Conservation (phyloP, 2,329 filamentous ascomycete species). For the Alternaria triticina region DNA sequence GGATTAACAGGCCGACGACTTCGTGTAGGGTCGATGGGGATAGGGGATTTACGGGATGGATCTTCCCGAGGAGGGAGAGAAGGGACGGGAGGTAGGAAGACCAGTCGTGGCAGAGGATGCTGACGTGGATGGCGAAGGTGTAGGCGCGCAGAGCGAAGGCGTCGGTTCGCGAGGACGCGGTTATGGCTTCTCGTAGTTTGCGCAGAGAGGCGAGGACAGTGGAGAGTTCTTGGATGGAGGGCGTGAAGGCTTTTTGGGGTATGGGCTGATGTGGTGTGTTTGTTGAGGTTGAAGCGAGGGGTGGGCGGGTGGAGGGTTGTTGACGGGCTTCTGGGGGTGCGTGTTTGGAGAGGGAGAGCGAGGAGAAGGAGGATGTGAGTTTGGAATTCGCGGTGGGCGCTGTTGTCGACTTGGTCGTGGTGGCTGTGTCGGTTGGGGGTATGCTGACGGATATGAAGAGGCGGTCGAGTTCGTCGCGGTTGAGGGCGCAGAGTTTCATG, state of each 20-base stretch:
- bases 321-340: conserved; percentile 12
- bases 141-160: conserved; percentile 88
- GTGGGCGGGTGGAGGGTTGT: not conserved
- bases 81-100: conserved; percentile 92
- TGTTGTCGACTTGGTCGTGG: conserved; percentile 3
- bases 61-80: conserved; percentile 73
- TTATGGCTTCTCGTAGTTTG: conserved; percentile 88
- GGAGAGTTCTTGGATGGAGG: conserved; percentile 64
- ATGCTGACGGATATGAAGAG: conserved; percentile 72
- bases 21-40: conserved; percentile 77
- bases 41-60: conserved; percentile 73
- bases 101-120: conserved; percentile 79
- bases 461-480: conserved; percentile 74
- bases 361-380: conserved; percentile 20
- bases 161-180: conserved; percentile 77
- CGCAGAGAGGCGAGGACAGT: conserved; percentile 82
- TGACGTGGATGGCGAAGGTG: conserved; percentile 86
- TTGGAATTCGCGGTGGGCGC: conserved; percentile 4
- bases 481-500: conserved; percentile 83
- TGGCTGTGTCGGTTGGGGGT: not conserved
- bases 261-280: conserved; percentile 29
- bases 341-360: conserved; percentile 27
- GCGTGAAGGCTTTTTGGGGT: conserved; percentile 32
- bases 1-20: conserved; percentile 78
- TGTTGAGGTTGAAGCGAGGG: not conserved